A percentile compares a stretch with the other conserved stretches of the same genome.
Evolutionary conservation across 2,329 filamentous ascomycete genomes (phyloP).

Genomic region (Xylariomycetidae sp.): DNA sequence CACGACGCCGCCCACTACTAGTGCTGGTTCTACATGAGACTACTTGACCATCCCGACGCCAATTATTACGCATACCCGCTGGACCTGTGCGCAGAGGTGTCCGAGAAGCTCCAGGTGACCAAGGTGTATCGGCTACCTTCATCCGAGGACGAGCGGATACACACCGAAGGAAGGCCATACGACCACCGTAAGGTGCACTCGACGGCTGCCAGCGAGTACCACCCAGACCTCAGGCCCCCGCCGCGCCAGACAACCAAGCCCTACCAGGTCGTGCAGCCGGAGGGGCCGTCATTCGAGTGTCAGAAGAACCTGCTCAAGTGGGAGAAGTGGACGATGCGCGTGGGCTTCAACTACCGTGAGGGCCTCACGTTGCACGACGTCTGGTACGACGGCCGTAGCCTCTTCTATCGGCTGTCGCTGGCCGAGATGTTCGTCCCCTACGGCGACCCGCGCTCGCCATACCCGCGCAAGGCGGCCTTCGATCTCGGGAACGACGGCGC

Average conservation of each 20-base stretch:
- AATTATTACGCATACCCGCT: constrained; percentile 46
- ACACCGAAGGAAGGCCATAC: too few species aligned
- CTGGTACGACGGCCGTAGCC: constrained; percentile 59
- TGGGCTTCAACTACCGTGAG: constrained; percentile 67
- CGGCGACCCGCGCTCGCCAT: constrained; percentile 60
- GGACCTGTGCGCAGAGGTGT: constrained; percentile 29
- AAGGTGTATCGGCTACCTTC: constrained; percentile 3
- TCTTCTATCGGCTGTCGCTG: constrained; percentile 63
- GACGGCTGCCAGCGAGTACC: too few species aligned
- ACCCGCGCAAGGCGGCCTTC: constrained; percentile 66
- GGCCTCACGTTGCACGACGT: constrained; percentile 68
- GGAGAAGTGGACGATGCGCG: constrained; percentile 66
- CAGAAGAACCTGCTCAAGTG: constrained; percentile 46
- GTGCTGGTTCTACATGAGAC: constrained; percentile 6
- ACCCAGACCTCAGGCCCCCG: too few species aligned
- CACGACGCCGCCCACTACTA: constrained; percentile 4
- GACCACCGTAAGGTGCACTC: too few species aligned
- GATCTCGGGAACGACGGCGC: constrained; percentile 67
- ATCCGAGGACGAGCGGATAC: neutral
- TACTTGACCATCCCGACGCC: constrained; percentile 29
- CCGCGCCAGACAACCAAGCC: constrained; percentile 29
- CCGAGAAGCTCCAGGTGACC: constrained; percentile 3
- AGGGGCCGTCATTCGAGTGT: constrained; percentile 63
- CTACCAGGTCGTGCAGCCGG: constrained; percentile 57
- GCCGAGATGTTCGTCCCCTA: constrained; percentile 70